Percentiles rank a stretch among this genome's conserved stretches.
These are phyloP conservation scores for Dendrobium nobile DNA, from an alignment of 106 monocot genomes.

Conservation along the genomic window DNA sequence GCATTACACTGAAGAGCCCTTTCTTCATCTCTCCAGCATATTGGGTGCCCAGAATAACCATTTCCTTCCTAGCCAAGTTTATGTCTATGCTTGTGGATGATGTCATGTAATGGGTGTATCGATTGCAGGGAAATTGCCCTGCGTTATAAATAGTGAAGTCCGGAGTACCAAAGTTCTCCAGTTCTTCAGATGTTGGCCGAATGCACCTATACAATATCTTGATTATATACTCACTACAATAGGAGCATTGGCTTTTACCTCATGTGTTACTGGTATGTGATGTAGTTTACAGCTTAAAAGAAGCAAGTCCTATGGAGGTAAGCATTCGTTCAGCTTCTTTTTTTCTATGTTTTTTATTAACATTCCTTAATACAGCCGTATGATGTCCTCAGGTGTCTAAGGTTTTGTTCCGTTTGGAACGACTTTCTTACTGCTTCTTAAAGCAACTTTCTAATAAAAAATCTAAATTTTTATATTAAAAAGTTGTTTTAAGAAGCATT, in stretches of 20 bases:
- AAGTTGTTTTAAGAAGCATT: too few relatives aligned
- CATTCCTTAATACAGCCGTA: not conserved
- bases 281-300: not conserved
- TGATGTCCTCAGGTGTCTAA: not conserved
- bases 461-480: too few relatives aligned
- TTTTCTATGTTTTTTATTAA: not conserved
- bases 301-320: not conserved
- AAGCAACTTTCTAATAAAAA: too few relatives aligned
- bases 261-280: not conserved
- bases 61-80: conserved; percentile 87
- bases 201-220: conserved; percentile 53
- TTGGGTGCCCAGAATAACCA: conserved; percentile 95
- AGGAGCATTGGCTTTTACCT: not conserved
- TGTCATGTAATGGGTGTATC: conserved; percentile 99
- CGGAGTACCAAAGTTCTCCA: conserved; percentile 87
- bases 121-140: conserved; percentile 91
- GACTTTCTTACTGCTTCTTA: too few relatives aligned
- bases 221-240: not conserved
- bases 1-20: conserved; percentile 96
- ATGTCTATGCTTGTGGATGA: conserved; percentile 94
- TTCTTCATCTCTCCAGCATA: conserved; percentile 99
- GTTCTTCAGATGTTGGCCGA: conserved; percentile 85
- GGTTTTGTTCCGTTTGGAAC: too few relatives aligned
- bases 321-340: not conserved
- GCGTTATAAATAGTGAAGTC: conserved; percentile 99